These are phyloP conservation scores for Plasmodium falciparum DNA, from an alignment of 169 alveolate genomes.

Conservation along the genomic window DNA sequence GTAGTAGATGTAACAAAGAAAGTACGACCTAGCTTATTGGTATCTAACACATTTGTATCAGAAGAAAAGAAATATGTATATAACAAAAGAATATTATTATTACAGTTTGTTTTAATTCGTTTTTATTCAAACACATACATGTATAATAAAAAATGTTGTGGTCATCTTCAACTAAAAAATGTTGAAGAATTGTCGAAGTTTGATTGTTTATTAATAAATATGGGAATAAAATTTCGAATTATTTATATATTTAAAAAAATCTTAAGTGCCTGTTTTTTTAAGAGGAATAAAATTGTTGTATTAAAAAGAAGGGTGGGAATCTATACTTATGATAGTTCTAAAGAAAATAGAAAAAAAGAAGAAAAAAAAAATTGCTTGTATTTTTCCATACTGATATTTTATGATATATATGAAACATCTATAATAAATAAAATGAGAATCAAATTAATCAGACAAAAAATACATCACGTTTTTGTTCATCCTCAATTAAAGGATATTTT, in stretches of 20 bases:
- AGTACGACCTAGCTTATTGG: too few species aligned
- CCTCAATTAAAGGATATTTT: background rate
- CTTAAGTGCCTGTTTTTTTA: constrained; percentile 1
- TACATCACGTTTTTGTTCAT: background rate
- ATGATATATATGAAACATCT: background rate
- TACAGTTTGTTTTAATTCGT: too few species aligned
- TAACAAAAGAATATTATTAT: too few species aligned
- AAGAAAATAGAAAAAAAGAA: background rate
- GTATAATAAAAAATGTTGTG: too few species aligned
- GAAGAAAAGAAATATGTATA: too few species aligned
- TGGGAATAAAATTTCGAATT: background rate
- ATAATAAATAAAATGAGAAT: background rate
- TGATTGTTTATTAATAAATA: constrained; percentile 2
- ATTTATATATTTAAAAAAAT: background rate
- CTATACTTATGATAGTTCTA: background rate
- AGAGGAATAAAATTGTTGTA: background rate
- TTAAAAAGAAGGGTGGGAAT: background rate
- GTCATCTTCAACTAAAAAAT: background rate
- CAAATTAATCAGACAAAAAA: background rate
- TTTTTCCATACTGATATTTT: background rate
- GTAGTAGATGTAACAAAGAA: too few species aligned
- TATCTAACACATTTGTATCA: too few species aligned
- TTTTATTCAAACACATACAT: too few species aligned
- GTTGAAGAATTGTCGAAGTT: background rate
- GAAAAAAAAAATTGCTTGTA: background rate